Base-by-base conservation (phyloP, 768 basidiomycete genomes). In the Candolleomyces eurysporus region DNA sequence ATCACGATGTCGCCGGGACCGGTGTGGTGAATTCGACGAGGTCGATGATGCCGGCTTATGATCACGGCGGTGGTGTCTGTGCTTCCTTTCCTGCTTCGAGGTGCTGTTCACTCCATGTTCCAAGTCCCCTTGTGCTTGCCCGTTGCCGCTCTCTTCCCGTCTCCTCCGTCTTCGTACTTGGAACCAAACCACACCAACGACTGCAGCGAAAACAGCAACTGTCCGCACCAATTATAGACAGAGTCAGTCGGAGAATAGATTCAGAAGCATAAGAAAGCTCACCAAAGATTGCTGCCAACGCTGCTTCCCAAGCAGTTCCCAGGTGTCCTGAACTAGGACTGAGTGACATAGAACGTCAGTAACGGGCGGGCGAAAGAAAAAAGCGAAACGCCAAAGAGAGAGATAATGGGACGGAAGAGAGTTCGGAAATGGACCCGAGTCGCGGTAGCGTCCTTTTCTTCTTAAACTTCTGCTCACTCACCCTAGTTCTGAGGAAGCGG, bases 271-370 rank as follows among this genome's bases (percentile, higher is more conserved):
- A n/a, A 31, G 46, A 26, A 45, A 22, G 69, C 76, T 62, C 54
- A 78, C 78, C 56, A 56, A 75, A 72, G 11, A 75, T 64, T 10
- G 70, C 69, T 39, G 75, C 66, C 30, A 79, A 65, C 10, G 73
- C 76, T 17, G 74, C 70, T 62, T 79, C 77, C 77, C 77, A 78
- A 48, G 72, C 67, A n/a, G 66, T 49, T 5, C 74, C 71, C 21
- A 78, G 66, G 62, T 77, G 76, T 1, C 71, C 72, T 32, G 63
- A 63, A 13, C 65, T 63, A 16, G 74, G 68, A 56, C 78, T 79
- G 52, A 52, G 16, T 11, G 50, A 52, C 22, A 32, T 16, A 26
- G 21, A 21, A 9, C 19, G 26, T 19, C 16, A 22, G 14, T 22
- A 52, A 32, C 5, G 19, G 50, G 22, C 7, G 14, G 26, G 11